Conservation (phyloP, 495 filamentous ascomycete species). For the Aspergillus baeticus region DNA sequence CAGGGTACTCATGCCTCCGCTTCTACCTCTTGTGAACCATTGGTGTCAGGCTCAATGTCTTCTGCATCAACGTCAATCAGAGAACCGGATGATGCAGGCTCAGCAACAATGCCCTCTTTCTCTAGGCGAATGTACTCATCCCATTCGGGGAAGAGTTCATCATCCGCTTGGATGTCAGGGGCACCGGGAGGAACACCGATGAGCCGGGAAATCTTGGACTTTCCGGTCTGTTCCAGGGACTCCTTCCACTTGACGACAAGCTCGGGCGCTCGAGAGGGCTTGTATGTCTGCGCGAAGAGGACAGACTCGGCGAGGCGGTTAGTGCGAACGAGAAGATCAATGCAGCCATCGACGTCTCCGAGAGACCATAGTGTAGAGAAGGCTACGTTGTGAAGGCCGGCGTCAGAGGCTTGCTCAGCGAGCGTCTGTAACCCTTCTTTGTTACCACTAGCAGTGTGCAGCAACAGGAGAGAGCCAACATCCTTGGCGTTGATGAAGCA, state of each 20-base stretch:
- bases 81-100: constrained; percentile 42
- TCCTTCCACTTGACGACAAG: constrained; percentile 78
- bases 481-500: constrained; percentile 91
- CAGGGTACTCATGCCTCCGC: constrained; percentile 17
- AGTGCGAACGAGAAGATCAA: constrained; percentile 76
- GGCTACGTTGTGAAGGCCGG: constrained; percentile 84
- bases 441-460: constrained; percentile 81
- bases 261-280: constrained; percentile 70
- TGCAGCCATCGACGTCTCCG: constrained; percentile 77
- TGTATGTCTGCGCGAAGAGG: constrained; percentile 91
- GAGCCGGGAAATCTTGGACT: constrained; percentile 76
- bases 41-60: constrained; percentile 31
- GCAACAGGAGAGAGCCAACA: constrained; percentile 79
- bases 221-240: constrained; percentile 72
- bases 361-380: constrained; percentile 89
- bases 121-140: constrained; percentile 84
- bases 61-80: constrained; percentile 49
- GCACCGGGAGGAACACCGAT: constrained; percentile 73
- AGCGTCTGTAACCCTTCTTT: constrained; percentile 69
- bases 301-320: constrained; percentile 80
- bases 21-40: constrained; percentile 36
- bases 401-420: constrained; percentile 67
- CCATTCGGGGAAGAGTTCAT: constrained; percentile 94
- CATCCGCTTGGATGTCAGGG: constrained; percentile 61
- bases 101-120: constrained; percentile 55